Conservation (phyloP, 768 basidiomycete genomes). For the Lactarius deliciosus region DNA sequence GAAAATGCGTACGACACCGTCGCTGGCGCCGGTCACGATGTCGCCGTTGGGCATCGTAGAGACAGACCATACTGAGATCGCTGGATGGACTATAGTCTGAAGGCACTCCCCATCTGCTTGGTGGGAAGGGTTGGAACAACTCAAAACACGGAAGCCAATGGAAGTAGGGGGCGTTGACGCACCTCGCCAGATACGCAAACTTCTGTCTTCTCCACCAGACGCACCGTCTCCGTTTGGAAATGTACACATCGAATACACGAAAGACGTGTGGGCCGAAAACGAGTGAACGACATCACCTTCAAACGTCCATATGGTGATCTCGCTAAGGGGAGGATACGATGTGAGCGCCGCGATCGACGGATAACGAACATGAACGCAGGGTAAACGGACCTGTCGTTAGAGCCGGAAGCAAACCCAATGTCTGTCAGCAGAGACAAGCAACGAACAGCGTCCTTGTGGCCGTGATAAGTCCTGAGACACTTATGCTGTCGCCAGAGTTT, state of each 20-base stretch:
- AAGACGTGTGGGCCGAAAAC: constrained; percentile 94
- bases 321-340: constrained; percentile 45
- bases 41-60: constrained; percentile 87
- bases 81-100: constrained; percentile 90
- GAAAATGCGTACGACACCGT: constrained; percentile 85
- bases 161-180: constrained; percentile 31
- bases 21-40: constrained; percentile 89
- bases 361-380: constrained; percentile 23
- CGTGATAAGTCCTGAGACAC: constrained; percentile 68
- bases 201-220: constrained; percentile 93
- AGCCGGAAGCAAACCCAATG: constrained; percentile 92
- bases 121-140: constrained; percentile 10
- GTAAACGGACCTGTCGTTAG: constrained; percentile 78
- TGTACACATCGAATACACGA: constrained; percentile 87
- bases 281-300: constrained; percentile 74
- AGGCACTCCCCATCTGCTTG: constrained; percentile 76
- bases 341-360: constrained; percentile 17
- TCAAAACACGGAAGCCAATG: constrained; percentile 7
- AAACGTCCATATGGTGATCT: constrained; percentile 90
- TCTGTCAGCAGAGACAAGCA: constrained; percentile 77
- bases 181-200: constrained; percentile 90
- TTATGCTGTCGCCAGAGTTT: constrained; percentile 84
- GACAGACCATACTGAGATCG: constrained; percentile 96
- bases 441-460: constrained; percentile 91
- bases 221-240: constrained; percentile 81